Base-by-base conservation (phyloP, 2,329 filamentous ascomycete species). In the Rhynchosporium secalis region DNA sequence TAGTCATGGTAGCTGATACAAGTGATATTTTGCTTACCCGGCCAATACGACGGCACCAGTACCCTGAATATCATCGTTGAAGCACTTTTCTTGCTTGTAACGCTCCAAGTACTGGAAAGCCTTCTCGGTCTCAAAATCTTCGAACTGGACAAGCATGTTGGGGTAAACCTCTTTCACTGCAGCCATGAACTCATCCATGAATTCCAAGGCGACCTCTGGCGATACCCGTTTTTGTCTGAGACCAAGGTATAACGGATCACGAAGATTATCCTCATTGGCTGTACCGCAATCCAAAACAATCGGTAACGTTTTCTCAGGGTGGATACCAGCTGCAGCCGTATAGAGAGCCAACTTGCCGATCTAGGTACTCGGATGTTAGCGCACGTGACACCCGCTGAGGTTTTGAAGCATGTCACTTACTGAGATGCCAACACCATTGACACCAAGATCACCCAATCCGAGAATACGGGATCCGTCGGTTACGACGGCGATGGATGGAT, bases 41-140 rank as follows among this genome's bases (percentile, higher is more conserved):
- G 85, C 94, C 60, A 97, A 84, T 65, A 98, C 92, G 72, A 99
- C 95, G 66, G 94, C 92, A 71, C 95, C 95, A 70, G 95, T 98
- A 69, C 94, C 94, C 81, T 98, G 94, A 74, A 99, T 95, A 75
- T 99, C 94, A 74, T 98, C 95, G 77, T 98, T 98, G 86, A 99
- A 99, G 83, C 91, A 96, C 77, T 91, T 93, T 82, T 96, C 94
- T 75, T 93, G 83, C 70, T 91, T 89, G 79, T 98, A 98, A 64
- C 92, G 86, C 75, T 95, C 90, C 46, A 98, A 85, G 72, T 96
- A 94, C 66, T 90, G 89, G 84, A 98, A 99, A 52, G 95, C 94
- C 78, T 87, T 87, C 70, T 86, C 83, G 73, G 94, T 96, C 81
- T 98, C 96, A 78, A 96, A 98, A 75, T 98, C 95, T 76, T 98